Conservation (phyloP, 495 filamentous ascomycete species). For the Hypoxylon crocopeplum region DNA sequence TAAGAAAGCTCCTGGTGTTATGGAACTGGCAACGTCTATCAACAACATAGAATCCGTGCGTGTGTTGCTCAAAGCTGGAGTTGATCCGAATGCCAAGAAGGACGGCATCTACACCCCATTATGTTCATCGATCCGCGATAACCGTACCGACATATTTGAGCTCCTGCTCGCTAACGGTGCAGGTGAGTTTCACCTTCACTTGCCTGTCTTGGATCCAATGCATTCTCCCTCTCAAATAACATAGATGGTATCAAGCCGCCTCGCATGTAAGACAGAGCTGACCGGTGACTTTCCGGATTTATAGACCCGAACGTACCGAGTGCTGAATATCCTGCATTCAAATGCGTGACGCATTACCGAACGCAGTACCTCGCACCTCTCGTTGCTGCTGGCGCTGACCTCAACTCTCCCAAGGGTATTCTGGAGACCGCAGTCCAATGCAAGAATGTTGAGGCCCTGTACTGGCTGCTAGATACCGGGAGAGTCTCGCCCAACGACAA, state of each 20-base stretch:
- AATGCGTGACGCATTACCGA: conserved; percentile 62
- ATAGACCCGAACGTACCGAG: conserved; percentile 58
- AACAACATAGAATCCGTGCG: conserved; percentile 57
- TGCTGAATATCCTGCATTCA: conserved; percentile 62
- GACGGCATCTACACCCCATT: conserved; percentile 64
- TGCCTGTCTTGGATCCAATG: not conserved
- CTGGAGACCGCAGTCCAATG: conserved; percentile 60
- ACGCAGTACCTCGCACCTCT: conserved; percentile 56
- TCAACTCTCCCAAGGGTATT: conserved; percentile 59
- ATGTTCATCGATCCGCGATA: conserved; percentile 62
- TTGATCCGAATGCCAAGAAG: conserved; percentile 61
- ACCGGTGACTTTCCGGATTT: not conserved
- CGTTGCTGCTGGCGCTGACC: conserved; percentile 58
- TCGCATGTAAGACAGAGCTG: not conserved
- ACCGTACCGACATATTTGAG: conserved; percentile 57
- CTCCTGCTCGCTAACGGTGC: conserved; percentile 57
- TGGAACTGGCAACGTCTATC: conserved; percentile 56
- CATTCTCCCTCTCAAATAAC: not conserved
- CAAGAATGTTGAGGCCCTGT: conserved; percentile 56
- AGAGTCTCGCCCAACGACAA: conserved; percentile 57
- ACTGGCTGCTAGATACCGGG: conserved; percentile 56
- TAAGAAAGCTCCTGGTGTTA: conserved; percentile 52
- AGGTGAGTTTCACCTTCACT: conserved; percentile 7
- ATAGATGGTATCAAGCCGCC: not conserved
- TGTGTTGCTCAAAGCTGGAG: conserved; percentile 57